phyloP scores from a whole-genome alignment of 2,329 filamentous ascomycete species.

The Nemania sp. region DNA sequence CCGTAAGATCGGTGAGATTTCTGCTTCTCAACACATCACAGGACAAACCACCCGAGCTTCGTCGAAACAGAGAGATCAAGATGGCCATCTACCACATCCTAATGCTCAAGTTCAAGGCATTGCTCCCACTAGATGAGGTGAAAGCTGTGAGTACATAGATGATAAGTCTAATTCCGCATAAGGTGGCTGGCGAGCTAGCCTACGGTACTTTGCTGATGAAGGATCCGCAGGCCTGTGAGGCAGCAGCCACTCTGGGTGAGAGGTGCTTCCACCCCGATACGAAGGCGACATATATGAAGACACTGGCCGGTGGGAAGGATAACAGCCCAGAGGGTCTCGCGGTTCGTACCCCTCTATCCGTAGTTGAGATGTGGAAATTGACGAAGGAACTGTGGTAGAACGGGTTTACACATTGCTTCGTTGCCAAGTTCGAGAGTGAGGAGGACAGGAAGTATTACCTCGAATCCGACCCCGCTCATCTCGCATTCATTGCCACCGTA shows the following conservation, averaged over 20 bases:
- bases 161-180: background rate
- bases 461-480: conserved; percentile 70
- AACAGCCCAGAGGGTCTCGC: conserved; percentile 72
- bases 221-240: conserved; percentile 47
- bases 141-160: conserved; percentile 45
- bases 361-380: background rate
- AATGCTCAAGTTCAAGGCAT: conserved; percentile 47
- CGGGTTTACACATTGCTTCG: conserved; percentile 74
- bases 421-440: conserved; percentile 71
- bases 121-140: conserved; percentile 47
- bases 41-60: background rate
- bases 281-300: conserved; percentile 69
- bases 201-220: conserved; percentile 18
- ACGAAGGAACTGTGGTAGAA: conserved; percentile 55
- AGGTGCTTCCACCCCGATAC: conserved; percentile 71
- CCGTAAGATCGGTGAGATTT: background rate
- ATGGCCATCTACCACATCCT: conserved; percentile 51
- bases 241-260: conserved; percentile 65
- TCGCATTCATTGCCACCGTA: conserved; percentile 65
- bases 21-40: background rate
- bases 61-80: conserved; percentile 13
- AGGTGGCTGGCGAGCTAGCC: too few relatives aligned
- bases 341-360: conserved; percentile 54
- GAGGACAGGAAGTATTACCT: conserved; percentile 77
- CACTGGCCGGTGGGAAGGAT: conserved; percentile 68